Conservation (phyloP, 2,329 filamentous ascomycete genomes). For the Ophiostoma perfectum region DNA sequence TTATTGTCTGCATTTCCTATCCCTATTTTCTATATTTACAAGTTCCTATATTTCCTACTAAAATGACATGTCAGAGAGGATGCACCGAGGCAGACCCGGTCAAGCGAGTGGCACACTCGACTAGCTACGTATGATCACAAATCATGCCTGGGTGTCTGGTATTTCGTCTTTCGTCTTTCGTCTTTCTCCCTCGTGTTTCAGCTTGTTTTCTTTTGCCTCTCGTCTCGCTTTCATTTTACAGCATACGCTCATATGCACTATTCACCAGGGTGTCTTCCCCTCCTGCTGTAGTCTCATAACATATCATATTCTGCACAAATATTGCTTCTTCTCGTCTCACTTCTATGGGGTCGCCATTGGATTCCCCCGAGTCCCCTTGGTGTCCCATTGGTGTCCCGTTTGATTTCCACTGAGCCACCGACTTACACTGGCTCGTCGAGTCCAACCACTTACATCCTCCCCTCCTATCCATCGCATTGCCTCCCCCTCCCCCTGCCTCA, state of each 20-base stretch:
- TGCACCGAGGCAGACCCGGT: background rate
- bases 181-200: background rate
- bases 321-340: conserved; percentile 6
- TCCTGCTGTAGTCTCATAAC: background rate
- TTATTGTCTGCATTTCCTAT: no score
- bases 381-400: no score
- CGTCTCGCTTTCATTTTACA: background rate
- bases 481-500: background rate
- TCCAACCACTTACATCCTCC: background rate
- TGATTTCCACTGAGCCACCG: no score
- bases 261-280: no score
- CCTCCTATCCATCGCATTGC: background rate
- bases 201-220: background rate
- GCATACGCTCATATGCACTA: no score
- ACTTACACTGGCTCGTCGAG: no score
- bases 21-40: no score
- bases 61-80: no score
- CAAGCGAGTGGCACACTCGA: background rate
- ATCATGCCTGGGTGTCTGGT: background rate
- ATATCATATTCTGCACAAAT: background rate
- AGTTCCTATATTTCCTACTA: no score
- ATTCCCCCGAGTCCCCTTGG: no score
- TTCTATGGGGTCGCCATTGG: background rate
- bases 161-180: background rate
- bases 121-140: background rate